These are phyloP conservation scores for Aspergillus hiratsukae DNA, from an alignment of 2,329 filamentous ascomycete genomes.

Conservation along the genomic window DNA sequence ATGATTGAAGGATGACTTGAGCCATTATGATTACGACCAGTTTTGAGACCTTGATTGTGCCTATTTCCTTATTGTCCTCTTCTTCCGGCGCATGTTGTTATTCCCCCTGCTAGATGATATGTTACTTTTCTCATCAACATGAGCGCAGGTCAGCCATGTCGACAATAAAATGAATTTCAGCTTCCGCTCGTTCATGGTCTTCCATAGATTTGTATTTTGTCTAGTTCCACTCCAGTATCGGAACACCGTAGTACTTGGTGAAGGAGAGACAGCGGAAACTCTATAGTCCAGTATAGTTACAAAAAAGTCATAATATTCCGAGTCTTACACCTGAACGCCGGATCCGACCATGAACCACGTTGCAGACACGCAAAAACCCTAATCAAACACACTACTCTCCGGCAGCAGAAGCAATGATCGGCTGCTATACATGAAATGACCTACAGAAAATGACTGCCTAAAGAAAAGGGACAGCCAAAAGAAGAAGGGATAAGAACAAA, in stretches of 20 bases:
- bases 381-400: not conserved
- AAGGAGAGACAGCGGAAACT: not conserved
- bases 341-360: not conserved
- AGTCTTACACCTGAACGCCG: not conserved
- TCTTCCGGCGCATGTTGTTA: not conserved
- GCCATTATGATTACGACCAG: not conserved
- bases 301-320: not conserved
- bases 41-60: not conserved
- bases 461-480: not conserved
- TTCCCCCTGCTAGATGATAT: not conserved
- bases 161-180: not conserved
- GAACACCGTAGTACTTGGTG: not conserved
- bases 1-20: not conserved
- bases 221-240: not conserved
- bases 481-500: not conserved
- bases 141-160: not conserved
- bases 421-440: slow-evolving; percentile 4
- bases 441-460: slow-evolving; percentile 3
- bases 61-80: not conserved
- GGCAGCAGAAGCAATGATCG: not conserved
- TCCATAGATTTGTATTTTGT: not conserved
- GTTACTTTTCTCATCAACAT: not conserved
- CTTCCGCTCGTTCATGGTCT: not conserved
- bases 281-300: not conserved
- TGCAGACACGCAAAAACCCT: not conserved